These are phyloP conservation scores for Boletus rex-veris DNA, from an alignment of 768 basidiomycete species.

Conservation along the genomic window DNA sequence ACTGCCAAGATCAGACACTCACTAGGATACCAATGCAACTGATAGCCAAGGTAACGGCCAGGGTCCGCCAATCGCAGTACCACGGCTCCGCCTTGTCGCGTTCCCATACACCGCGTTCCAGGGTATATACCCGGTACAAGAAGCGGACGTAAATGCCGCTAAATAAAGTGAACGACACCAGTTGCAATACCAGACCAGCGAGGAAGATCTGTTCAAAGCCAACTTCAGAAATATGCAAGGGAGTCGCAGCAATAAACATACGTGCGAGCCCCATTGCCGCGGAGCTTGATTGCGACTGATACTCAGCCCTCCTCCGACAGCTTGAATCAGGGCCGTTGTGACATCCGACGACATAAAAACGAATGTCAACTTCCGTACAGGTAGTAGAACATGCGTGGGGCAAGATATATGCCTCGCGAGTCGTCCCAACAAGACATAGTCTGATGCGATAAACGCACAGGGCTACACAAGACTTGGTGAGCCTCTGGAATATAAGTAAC, in stretches of 20 bases:
- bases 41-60: conserved; percentile 47
- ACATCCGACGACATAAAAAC: conserved; percentile 63
- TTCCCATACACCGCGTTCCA: conserved; percentile 35
- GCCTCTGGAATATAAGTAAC: conserved; percentile 4
- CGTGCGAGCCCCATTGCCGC: conserved; percentile 34
- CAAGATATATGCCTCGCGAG: conserved; percentile 49
- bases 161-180: conserved; percentile 52
- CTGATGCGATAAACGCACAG: conserved; percentile 70
- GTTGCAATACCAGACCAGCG: conserved; percentile 53
- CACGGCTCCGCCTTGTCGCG: conserved; percentile 38
- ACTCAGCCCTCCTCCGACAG: conserved; percentile 15
- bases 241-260: conserved; percentile 20
- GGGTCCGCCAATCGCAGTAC: conserved; percentile 56
- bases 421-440: conserved; percentile 64
- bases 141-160: conserved; percentile 45
- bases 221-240: conserved; percentile 30
- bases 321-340: conserved; percentile 65
- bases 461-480: conserved; percentile 38
- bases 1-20: conserved; percentile 16
- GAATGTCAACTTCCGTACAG: conserved; percentile 46
- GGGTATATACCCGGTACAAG: conserved; percentile 44
- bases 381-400: conserved; percentile 47
- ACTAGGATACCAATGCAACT: conserved; percentile 67
- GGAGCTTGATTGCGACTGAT: conserved; percentile 1
- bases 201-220: conserved; percentile 51